These are phyloP conservation scores for Capronia coronata DNA, from an alignment of 2,329 filamentous ascomycete genomes.

Conservation along the genomic window DNA sequence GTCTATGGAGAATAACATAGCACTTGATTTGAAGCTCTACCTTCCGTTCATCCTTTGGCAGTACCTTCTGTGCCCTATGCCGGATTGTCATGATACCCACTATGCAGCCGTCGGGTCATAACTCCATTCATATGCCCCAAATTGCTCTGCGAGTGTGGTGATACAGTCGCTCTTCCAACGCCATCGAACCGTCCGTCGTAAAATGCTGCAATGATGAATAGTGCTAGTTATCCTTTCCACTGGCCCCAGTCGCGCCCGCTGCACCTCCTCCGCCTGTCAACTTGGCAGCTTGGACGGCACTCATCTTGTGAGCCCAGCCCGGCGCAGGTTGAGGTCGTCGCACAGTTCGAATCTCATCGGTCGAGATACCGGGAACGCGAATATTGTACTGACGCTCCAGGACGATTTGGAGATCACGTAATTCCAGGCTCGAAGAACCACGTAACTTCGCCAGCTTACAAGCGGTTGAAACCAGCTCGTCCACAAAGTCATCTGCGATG, in stretches of 20 bases:
- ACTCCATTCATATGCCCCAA: not conserved
- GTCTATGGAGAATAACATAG: no score
- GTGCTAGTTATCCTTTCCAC: conserved; percentile 14
- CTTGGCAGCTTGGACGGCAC: conserved; percentile 66
- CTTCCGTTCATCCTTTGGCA: no score
- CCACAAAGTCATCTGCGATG: conserved; percentile 90
- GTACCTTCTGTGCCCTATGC: no score
- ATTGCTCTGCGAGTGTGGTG: not conserved
- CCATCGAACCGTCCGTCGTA: conserved; percentile 1
- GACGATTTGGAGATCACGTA: conserved; percentile 75
- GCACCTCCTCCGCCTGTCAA: conserved; percentile 22
- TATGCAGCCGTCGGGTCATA: not conserved
- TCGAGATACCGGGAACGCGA: conserved; percentile 86
- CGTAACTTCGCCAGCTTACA: conserved; percentile 91
- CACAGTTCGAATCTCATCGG: conserved; percentile 89
- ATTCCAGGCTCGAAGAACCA: conserved; percentile 82
- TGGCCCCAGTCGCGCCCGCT: conserved; percentile 4
- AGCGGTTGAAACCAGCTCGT: conserved; percentile 77
- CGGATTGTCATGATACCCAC: not conserved
- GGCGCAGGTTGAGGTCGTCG: conserved; percentile 84
- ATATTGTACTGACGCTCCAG: conserved; percentile 84
- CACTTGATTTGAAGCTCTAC: no score
- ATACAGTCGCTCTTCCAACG: conserved; percentile 1
- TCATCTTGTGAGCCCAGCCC: conserved; percentile 95
- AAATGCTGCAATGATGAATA: not conserved